phyloP scores from a whole-genome alignment of 2,329 filamentous ascomycete genomes.

The Ophiocordyceps robertsii region DNA sequence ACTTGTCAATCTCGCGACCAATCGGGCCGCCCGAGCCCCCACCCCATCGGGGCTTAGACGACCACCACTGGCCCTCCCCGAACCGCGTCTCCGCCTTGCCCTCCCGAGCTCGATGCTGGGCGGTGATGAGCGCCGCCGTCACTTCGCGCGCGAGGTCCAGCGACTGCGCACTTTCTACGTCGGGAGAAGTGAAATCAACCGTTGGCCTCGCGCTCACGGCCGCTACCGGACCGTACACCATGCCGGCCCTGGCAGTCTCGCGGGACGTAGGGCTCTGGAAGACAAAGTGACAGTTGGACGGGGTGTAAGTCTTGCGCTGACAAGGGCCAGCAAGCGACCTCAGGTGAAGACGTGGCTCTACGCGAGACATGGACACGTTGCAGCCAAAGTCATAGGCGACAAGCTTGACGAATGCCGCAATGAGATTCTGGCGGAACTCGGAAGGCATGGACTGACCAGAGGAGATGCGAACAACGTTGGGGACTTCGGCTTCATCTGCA shows the following conservation, averaged over 20 bases:
- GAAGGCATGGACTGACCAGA: conserved; percentile 42
- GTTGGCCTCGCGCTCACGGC: conserved; percentile 44
- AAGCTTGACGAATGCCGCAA: conserved; percentile 48
- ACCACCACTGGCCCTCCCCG: conserved; percentile 49
- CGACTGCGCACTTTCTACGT: conserved; percentile 40
- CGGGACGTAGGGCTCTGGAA: conserved; percentile 47
- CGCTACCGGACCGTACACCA: conserved; percentile 48
- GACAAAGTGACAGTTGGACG: conserved; percentile 45
- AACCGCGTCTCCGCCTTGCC: conserved; percentile 41
- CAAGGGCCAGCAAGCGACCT: conserved; percentile 20
- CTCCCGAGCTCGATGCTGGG: conserved; percentile 49
- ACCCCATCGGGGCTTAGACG: conserved; percentile 46
- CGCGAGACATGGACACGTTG: conserved; percentile 40
- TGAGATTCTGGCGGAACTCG: conserved; percentile 42
- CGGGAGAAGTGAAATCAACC: conserved; percentile 31
- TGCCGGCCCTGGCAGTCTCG: conserved; percentile 42
- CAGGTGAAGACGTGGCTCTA: conserved; percentile 46
- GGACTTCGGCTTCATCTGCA: conserved; percentile 4
- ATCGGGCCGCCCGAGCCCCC: conserved; percentile 49
- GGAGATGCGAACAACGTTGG: conserved; percentile 24
- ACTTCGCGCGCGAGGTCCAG: conserved; percentile 50
- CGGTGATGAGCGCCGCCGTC: conserved; percentile 45
- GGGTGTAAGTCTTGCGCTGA: conserved; percentile 37
- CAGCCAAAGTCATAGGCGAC: conserved; percentile 54
- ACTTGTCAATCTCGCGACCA: conserved; percentile 43